These are phyloP conservation scores for Amphicarpaea edgeworthii DNA, from an alignment of 306 rosid species.

Conservation along the genomic window DNA sequence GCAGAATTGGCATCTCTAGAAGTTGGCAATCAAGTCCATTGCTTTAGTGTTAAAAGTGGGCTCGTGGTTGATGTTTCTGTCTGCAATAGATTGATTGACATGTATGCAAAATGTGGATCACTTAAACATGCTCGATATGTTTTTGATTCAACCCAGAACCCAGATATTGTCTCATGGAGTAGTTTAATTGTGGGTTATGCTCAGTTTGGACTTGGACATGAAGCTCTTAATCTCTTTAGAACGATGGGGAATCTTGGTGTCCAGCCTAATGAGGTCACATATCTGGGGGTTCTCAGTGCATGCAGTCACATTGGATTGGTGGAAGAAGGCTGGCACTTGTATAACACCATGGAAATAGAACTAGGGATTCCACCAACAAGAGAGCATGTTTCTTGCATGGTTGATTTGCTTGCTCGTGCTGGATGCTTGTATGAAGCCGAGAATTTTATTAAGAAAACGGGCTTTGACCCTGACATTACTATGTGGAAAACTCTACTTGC, in stretches of 20 bases:
- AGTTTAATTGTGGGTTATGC: constrained; percentile 81
- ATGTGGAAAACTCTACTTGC: constrained; percentile 78
- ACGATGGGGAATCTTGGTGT: constrained; percentile 59
- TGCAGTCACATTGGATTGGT: constrained; percentile 83
- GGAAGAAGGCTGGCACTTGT: constrained; percentile 71
- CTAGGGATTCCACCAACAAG: constrained; percentile 63
- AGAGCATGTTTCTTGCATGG: constrained; percentile 84
- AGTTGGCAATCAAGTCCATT: constrained; percentile 76
- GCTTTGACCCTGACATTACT: constrained; percentile 69
- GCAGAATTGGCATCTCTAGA: constrained; percentile 69
- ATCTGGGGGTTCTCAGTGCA: constrained; percentile 76
- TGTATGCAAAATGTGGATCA: constrained; percentile 85
- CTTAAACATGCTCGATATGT: constrained; percentile 61
- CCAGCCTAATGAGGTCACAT: constrained; percentile 73
- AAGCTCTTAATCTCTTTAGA: constrained; percentile 71
- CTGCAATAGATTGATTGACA: constrained; percentile 75
- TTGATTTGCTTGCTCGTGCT: constrained; percentile 82
- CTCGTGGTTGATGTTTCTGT: constrained; percentile 60
- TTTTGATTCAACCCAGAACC: constrained; percentile 59
- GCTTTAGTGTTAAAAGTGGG: constrained; percentile 70
- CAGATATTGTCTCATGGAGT: constrained; percentile 83
- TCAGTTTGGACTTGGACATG: constrained; percentile 70
- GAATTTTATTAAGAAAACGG: constrained; percentile 57
- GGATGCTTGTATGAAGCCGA: constrained; percentile 76
- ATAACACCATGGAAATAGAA: constrained; percentile 65